These are phyloP conservation scores for Cordyceps farinosa DNA, from an alignment of 2,329 filamentous ascomycete species.

Conservation along the genomic window DNA sequence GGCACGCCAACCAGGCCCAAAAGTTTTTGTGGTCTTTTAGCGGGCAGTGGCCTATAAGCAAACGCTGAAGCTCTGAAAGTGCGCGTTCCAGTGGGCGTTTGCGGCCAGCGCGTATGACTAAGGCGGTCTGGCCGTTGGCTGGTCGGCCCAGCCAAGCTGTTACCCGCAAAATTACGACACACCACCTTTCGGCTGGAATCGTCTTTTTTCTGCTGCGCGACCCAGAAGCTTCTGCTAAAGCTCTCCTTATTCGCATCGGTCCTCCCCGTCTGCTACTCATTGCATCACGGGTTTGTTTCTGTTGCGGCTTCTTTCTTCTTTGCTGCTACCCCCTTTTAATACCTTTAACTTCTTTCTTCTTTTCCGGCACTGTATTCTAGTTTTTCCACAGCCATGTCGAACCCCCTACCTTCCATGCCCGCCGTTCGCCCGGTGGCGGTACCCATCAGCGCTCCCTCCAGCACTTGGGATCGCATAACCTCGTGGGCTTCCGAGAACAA, in stretches of 20 bases:
- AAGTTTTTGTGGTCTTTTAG: conserved; percentile 3
- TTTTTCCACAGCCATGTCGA: conserved; percentile 36
- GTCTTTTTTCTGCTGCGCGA: conserved; percentile 13
- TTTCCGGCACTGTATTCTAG: conserved; percentile 21
- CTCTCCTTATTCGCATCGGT: conserved; percentile 15
- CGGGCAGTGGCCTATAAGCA: background rate
- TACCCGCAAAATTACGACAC: conserved; percentile 13
- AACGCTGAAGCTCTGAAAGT: background rate
- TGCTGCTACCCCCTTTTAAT: conserved; percentile 5
- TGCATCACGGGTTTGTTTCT: conserved; percentile 16
- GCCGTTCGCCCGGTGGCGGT: conserved; percentile 40
- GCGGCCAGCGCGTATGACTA: background rate
- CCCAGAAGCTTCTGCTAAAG: conserved; percentile 16
- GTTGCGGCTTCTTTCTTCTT: background rate
- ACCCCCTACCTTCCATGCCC: conserved; percentile 48
- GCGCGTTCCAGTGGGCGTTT: background rate
- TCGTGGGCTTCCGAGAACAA: conserved; percentile 96
- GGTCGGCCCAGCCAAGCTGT: conserved; percentile 5
- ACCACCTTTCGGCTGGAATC: conserved; percentile 6
- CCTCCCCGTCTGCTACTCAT: conserved; percentile 6
- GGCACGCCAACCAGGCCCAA: background rate
- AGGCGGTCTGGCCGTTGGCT: conserved; percentile 13
- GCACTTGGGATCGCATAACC: conserved; percentile 85
- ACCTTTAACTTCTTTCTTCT: conserved; percentile 25
- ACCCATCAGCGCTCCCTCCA: conserved; percentile 56